These are phyloP conservation scores for Silene uniflora DNA, from an alignment of 148 eudicot species.

Conservation along the genomic window DNA sequence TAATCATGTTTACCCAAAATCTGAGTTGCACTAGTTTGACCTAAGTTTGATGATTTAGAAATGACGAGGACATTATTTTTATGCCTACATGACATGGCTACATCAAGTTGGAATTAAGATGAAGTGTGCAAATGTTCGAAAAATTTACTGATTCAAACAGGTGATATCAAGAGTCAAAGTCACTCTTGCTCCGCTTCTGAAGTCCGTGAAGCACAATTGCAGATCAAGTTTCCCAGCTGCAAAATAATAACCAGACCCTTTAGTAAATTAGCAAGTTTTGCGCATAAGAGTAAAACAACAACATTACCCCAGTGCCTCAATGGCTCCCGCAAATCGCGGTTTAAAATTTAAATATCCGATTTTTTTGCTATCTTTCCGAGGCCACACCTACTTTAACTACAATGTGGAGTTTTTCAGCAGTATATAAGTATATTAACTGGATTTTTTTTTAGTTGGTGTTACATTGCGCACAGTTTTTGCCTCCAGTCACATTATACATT, in stretches of 20 bases:
- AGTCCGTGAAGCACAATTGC: conserved; percentile 50
- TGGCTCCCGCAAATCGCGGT: too few relatives aligned
- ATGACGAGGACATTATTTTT: not conserved
- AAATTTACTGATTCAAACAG: conserved; percentile 62
- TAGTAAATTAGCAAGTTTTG: not conserved
- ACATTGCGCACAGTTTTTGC: not conserved
- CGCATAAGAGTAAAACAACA: not conserved
- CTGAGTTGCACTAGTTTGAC: not conserved
- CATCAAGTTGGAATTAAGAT: not conserved
- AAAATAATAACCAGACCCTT: conserved; percentile 20
- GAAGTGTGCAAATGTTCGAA: conserved; percentile 2
- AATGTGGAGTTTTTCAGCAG: not conserved
- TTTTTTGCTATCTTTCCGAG: too few relatives aligned
- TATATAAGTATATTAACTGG: too few relatives aligned
- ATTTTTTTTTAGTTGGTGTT: too few relatives aligned
- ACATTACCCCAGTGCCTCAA: too few relatives aligned
- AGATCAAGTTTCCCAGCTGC: conserved; percentile 74
- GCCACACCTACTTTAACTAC: not conserved
- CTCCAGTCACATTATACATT: not conserved
- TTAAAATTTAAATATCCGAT: too few relatives aligned
- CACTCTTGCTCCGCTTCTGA: conserved; percentile 48
- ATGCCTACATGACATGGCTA: not conserved
- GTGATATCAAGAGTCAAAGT: conserved; percentile 54
- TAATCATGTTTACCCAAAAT: too few relatives aligned
- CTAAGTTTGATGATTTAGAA: not conserved